Evolutionary conservation across 371 early-diverging fungal genomes (phyloP), one percentile per base, ranked within the genome.

Genomic region (Coemansia sp.): DNA sequence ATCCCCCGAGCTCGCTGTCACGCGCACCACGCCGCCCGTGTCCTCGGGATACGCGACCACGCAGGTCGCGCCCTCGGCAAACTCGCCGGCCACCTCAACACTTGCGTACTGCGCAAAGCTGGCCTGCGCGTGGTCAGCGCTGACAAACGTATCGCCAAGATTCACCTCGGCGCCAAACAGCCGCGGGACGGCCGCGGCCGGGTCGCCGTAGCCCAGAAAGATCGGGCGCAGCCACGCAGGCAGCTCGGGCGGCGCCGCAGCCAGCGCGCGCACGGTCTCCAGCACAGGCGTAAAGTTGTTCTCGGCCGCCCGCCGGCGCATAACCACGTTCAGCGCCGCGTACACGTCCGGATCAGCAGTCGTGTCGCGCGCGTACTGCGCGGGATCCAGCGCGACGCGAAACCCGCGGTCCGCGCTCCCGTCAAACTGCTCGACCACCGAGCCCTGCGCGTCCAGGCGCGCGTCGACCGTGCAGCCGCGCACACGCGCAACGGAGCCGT

Each of bases 181-280:
- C 7, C 79, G 78, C 48, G 87, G 92, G 34, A 88, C 82, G 1
- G 90, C 91, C 52, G 87, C 84, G 36, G 80, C 79, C 6, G 95
- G 93, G 68, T 95, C 91, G 41, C 96, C 97, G 68, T 97, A 98
- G 34, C 98, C 98, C 42, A 98, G 80, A 45, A 96, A 87, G 4
- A 91, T 86, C 48, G 91, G 85, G 30, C 88, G 85, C 30, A 98
- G 76, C 98, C 98, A 98, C 5, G 86, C 86, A 6, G 99, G 99
- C 0, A 97, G 86, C 30, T 83, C 83, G 7, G 77, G 55, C 3
- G 84, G 62, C 5, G 34, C 16, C 0, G 48, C 54, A 55, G 93
- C 89, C 62, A 94, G 68, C 59, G 91, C 92, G 13, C 95, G 88
- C 35, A 95, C 88, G 0, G 93, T 89, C 63, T 94, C 93, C 36